These are phyloP conservation scores for Thalassiosira oceanica DNA, from an alignment of 352 stramenopile species.

Conservation along the genomic window DNA sequence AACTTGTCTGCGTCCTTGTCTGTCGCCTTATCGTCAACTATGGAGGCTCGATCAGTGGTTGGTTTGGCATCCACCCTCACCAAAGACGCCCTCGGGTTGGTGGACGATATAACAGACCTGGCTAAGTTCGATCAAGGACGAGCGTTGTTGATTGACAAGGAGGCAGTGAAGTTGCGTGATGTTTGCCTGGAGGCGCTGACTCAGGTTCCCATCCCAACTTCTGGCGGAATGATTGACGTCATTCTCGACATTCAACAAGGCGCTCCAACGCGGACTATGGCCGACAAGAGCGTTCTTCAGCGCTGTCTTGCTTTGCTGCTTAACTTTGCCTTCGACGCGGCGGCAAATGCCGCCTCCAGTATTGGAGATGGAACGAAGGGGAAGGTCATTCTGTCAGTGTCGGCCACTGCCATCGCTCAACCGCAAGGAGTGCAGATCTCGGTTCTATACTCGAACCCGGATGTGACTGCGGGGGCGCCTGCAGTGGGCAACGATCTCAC, in stretches of 20 bases:
- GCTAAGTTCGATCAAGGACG: constrained; percentile 54
- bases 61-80: constrained; percentile 23
- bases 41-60: constrained; percentile 36
- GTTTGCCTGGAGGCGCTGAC: constrained; percentile 36
- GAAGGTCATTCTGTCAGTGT: constrained; percentile 42
- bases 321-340: constrained; percentile 50
- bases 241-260: constrained; percentile 37
- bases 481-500: not conserved
- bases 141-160: constrained; percentile 39
- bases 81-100: constrained; percentile 34
- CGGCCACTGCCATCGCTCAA: constrained; percentile 12
- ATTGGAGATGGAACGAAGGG: constrained; percentile 7
- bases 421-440: constrained; percentile 34
- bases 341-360: constrained; percentile 32
- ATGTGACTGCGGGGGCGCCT: constrained; percentile 1
- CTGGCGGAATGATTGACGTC: constrained; percentile 29
- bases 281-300: constrained; percentile 31
- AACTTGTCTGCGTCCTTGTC: constrained; percentile 10
- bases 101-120: constrained; percentile 60
- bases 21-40: constrained; percentile 30
- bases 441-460: constrained; percentile 45
- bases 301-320: constrained; percentile 35
- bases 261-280: constrained; percentile 23
- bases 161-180: constrained; percentile 39
- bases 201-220: constrained; percentile 16